A percentile compares a stretch with the other conserved stretches of the same genome.
Evolutionary conservation across 202 grass and related monocot species (phyloP).

Genomic region (Zoysia matrella): DNA sequence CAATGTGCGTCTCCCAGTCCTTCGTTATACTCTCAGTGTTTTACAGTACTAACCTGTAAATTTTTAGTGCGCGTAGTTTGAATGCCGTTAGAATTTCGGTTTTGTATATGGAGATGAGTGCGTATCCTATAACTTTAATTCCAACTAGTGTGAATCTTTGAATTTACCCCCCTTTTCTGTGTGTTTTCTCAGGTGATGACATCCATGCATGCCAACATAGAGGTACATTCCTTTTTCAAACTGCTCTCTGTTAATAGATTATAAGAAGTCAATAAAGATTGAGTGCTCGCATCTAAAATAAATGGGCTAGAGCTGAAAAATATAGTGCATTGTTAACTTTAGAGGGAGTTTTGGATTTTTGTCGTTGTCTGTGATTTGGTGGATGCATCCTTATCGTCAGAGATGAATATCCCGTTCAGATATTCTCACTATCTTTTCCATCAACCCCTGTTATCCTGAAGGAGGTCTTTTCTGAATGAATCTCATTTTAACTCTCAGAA

Average conservation of each 20-base stretch:
- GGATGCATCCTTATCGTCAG: conserved; percentile 9
- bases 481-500: not conserved
- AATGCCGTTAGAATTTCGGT: not conserved
- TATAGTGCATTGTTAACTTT: not conserved
- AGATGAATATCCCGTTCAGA: not conserved
- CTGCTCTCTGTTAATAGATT: conserved; percentile 3
- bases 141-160: not conserved
- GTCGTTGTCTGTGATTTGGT: not conserved
- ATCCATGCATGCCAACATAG: conserved; percentile 57
- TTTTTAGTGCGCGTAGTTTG: not conserved
- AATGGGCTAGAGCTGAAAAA: not conserved
- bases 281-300: not conserved
- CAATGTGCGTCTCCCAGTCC: conserved; percentile 43
- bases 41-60: not conserved
- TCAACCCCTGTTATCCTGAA: not conserved
- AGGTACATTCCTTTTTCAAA: conserved; percentile 41
- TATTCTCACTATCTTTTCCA: not conserved
- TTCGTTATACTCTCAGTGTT: not conserved
- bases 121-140: not conserved
- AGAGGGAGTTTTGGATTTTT: too few species aligned
- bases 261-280: not conserved
- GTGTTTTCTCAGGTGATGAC: conserved; percentile 58
- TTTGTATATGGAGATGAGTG: conserved; percentile 7
- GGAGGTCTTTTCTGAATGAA: not conserved
- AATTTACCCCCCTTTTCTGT: not conserved